These are phyloP conservation scores for Trichoderma harzianum DNA, from an alignment of 2,329 filamentous ascomycete species.

Conservation along the genomic window DNA sequence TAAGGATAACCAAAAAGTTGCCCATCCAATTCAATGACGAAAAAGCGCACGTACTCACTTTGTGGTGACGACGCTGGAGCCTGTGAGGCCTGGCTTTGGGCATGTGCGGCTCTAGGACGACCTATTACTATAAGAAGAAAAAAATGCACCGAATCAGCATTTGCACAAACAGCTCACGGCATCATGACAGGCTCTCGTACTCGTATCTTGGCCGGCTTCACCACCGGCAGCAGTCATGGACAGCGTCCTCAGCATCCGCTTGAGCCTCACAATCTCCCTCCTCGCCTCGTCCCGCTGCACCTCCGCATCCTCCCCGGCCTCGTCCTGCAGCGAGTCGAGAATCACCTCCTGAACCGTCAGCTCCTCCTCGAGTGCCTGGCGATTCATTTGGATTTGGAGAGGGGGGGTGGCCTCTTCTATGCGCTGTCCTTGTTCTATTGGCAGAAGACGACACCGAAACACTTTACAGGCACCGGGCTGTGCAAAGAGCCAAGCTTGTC, in stretches of 20 bases:
- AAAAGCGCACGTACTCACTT: not conserved
- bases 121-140: not conserved
- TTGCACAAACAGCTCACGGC: not conserved
- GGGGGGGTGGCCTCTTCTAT: not conserved
- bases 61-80: not conserved
- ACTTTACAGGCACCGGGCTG: not conserved
- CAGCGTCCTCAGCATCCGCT: conserved; percentile 26
- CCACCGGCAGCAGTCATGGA: not conserved
- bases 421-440: conserved; percentile 10
- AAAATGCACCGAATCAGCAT: not conserved
- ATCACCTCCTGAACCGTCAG: conserved; percentile 42
- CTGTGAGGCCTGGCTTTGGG: not conserved
- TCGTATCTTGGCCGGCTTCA: not conserved
- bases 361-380: conserved; percentile 38
- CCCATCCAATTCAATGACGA: not conserved
- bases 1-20: not conserved
- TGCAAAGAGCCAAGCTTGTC: not conserved
- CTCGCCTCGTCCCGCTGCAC: conserved; percentile 28
- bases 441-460: not conserved
- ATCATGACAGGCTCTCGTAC: not conserved
- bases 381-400: conserved; percentile 8
- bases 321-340: conserved; percentile 38
- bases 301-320: conserved; percentile 30
- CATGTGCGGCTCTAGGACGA: not conserved
- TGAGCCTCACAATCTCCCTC: conserved; percentile 32